Evolutionary conservation across 768 basidiomycete species (phyloP).

Genomic region (Suillus luteus): DNA sequence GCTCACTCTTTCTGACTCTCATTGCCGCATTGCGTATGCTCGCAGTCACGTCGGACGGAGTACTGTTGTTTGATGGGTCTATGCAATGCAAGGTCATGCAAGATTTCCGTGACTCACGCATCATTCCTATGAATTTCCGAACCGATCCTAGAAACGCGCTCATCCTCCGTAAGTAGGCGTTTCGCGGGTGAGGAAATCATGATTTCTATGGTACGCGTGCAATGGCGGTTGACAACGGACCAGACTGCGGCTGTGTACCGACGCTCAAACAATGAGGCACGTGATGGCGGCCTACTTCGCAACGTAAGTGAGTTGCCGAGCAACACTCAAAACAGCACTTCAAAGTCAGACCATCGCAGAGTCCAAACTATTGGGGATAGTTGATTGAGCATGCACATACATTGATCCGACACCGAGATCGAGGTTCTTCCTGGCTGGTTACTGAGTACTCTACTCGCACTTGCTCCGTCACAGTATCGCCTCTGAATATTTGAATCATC

Average conservation of each 20-base stretch:
- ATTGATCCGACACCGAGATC: slow-evolving; percentile 7
- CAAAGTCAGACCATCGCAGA: slow-evolving; percentile 5
- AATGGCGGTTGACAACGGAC: not conserved
- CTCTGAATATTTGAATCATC: slow-evolving; percentile 3
- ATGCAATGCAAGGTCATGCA: slow-evolving; percentile 15
- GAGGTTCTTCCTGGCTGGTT: not conserved
- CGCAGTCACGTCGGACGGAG: slow-evolving; percentile 51
- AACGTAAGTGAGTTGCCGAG: slow-evolving; percentile 1
- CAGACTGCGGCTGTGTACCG: not conserved
- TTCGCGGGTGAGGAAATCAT: slow-evolving; percentile 32
- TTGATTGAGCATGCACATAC: not conserved
- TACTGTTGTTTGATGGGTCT: slow-evolving; percentile 31
- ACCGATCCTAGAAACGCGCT: slow-evolving; percentile 27
- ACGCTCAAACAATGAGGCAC: slow-evolving; percentile 2
- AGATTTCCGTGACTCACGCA: slow-evolving; percentile 25
- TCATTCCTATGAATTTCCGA: slow-evolving; percentile 25
- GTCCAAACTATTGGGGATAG: slow-evolving; percentile 1
- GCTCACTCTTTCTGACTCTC: slow-evolving; percentile 63
- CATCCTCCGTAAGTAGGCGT: slow-evolving; percentile 38
- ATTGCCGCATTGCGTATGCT: slow-evolving; percentile 57
- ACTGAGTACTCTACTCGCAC: not conserved
- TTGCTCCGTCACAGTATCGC: not conserved
- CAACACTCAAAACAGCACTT: not conserved
- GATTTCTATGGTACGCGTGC: not conserved
- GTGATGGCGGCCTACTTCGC: not conserved